Evolutionary conservation across 495 filamentous ascomycete genomes (phyloP).

Genomic region (Astrocystis sublimbata): DNA sequence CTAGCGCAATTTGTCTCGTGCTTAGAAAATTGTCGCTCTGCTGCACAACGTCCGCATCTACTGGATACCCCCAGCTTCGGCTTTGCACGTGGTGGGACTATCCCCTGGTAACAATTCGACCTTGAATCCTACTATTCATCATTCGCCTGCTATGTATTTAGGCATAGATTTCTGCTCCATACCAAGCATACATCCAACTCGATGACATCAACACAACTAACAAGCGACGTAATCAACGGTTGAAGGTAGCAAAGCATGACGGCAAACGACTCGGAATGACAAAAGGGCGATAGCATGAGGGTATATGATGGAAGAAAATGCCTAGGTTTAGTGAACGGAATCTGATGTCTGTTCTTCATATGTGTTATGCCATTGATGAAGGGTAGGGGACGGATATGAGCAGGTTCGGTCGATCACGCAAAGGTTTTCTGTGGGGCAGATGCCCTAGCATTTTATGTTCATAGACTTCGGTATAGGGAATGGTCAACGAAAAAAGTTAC

Average conservation of each 20-base stretch:
- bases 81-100: conserved; percentile 24
- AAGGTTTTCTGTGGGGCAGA: conserved; percentile 3
- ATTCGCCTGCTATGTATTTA: neutral
- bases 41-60: conserved; percentile 20
- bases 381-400: neutral
- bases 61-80: conserved; percentile 18
- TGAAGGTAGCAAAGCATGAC: neutral
- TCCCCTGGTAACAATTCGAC: conserved; percentile 4
- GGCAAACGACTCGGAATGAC: conserved; percentile 3
- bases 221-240: neutral
- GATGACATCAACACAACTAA: conserved; percentile 1
- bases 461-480: conserved; percentile 25
- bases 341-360: conserved; percentile 11
- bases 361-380: conserved; percentile 4
- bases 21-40: conserved; percentile 6
- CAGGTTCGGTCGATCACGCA: conserved; percentile 12
- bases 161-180: conserved; percentile 16
- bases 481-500: conserved; percentile 14
- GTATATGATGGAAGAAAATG: conserved; percentile 4
- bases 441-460: conserved; percentile 21
- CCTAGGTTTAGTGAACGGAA: conserved; percentile 1
- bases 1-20: conserved; percentile 4
- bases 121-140: conserved; percentile 5
- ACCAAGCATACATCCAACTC: conserved; percentile 6
- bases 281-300: neutral